Evolutionary conservation across 805 yeast genomes (phyloP).

Genomic region (Candida pseudoglaebosa): DNA sequence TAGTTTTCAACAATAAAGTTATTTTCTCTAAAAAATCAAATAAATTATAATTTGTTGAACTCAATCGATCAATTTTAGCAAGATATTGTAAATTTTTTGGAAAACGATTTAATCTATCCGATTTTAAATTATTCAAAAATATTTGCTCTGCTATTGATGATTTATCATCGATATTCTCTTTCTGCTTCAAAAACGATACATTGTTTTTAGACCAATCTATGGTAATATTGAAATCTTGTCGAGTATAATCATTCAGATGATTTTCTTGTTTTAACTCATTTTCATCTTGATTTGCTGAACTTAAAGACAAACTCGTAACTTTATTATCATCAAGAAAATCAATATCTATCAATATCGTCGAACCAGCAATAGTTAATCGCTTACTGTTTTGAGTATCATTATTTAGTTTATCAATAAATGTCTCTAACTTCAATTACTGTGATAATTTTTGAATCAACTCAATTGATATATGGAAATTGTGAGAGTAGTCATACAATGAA

Average conservation of each 20-base stretch:
- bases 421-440: conserved; percentile 37
- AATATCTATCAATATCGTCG: conserved; percentile 35
- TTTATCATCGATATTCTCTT: not conserved
- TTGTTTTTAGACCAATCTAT: conserved; percentile 8
- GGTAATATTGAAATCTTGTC: not conserved
- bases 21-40: conserved; percentile 27
- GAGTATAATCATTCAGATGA: conserved; percentile 4
- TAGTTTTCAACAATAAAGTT: conserved; percentile 23
- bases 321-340: conserved; percentile 27
- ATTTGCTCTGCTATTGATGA: conserved; percentile 25
- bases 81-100: conserved; percentile 34
- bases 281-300: conserved; percentile 30
- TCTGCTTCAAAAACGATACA: conserved; percentile 18
- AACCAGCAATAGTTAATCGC: conserved; percentile 38
- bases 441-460: conserved; percentile 38
- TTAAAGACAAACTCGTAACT: conserved; percentile 28
- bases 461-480: conserved; percentile 27
- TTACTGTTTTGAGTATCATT: conserved; percentile 10
- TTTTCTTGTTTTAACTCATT: not conserved
- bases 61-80: conserved; percentile 32
- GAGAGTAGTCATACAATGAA: conserved; percentile 29
- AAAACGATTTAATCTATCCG: conserved; percentile 21
- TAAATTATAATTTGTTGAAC: conserved; percentile 26
- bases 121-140: conserved; percentile 22
- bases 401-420: conserved; percentile 30